Base-by-base conservation (phyloP, 2,329 filamentous ascomycete species). In the Colletotrichum sp. region DNA sequence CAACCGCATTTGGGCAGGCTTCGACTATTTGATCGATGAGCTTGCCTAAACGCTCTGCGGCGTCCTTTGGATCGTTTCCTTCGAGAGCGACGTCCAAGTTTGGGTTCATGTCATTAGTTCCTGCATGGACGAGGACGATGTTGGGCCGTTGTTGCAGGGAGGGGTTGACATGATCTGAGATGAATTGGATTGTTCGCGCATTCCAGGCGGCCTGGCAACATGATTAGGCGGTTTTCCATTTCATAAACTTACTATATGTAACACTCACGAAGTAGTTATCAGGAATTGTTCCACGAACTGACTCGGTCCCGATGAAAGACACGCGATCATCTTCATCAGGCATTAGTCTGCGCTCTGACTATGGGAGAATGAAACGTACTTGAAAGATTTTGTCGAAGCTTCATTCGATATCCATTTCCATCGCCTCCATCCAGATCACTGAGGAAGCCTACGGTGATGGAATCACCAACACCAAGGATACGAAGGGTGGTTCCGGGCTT, bases 101-200 rank as follows among this genome's bases (percentile, higher is more conserved):
- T 3, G 76, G 74, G 15, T 84, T 84, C 82, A 86, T 84, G 67
- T 86, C 84, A 65, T 86, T 86, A 7, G 85, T 86, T 2, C 85
- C 84, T 2, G 83, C 84, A 34, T 83, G 82, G 3, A 86, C 70
- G 5, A 86, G 80, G 34, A 86, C 78, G 44, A 86, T 70, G 63
- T 85, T 86, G 1, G 84, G 85, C 16, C 76, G 76, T 36, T 85
- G 83, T 12, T 77, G 71, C 12, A 86, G 80, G 1, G 84, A 85
- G 15, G 80, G 73, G 2, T 72, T 78, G 24, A 83, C 74, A 21
- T 85, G 75, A 7, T 85, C 79, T 24, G 77, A 75, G 10, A 86
- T 86, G 72, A 79, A 85, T 49, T 82, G 72, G n/a, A 86, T 84
- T 0, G 84, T 86, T 71, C 82, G 84, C 16, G 83, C 84, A 18